Evolutionary conservation across 2,329 filamentous ascomycete species (phyloP), one percentile per base, ranked within the genome.

Genomic region (Dactylellina haptotyla): DNA sequence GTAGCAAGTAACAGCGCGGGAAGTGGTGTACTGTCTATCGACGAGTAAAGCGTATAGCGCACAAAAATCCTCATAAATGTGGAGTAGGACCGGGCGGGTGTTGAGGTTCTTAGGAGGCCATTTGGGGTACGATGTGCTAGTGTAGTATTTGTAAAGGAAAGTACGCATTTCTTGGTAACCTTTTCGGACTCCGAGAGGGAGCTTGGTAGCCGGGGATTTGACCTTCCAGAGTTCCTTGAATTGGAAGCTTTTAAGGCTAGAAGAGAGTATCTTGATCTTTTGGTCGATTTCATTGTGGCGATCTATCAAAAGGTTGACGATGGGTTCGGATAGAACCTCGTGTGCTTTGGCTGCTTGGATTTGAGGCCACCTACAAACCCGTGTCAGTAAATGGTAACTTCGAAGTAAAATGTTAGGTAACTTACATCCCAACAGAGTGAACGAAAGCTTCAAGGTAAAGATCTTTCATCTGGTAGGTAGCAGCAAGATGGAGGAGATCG

Each of bases 361-460:
- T 46, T 73, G 69, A 8, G 69, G 61, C 69, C 69, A 73, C 65
- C 65, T 71, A 30, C 9, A 34, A 3, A 23, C 39, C n/a, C 6
- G n/a, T 53, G 9, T 10, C 48, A 28, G 25, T 48, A 8, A 9
- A n/a, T n/a, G n/a, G n/a, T n/a, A n/a, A n/a, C n/a, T n/a, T n/a
- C n/a, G n/a, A n/a, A n/a, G n/a, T n/a, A n/a, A n/a, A n/a, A n/a
- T n/a, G n/a, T n/a, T n/a, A 26, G 9, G 2, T 6, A 25, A 48
- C 67, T 51, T 54, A 72, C 70, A 75, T 75, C 25, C 70, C 70
- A 25, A 75, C 70, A 43, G 41, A 53, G n/a, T 75, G 70, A 1
- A 41, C 41, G 16, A 75, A 75, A 2, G 70, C 56, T 32, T 75
- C 70, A 6, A 46, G 1, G 34, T 75, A 75, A 1, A 75, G 26